Conservation (phyloP, 2,329 filamentous ascomycete genomes). For the Berkeleyomyces basicola region DNA sequence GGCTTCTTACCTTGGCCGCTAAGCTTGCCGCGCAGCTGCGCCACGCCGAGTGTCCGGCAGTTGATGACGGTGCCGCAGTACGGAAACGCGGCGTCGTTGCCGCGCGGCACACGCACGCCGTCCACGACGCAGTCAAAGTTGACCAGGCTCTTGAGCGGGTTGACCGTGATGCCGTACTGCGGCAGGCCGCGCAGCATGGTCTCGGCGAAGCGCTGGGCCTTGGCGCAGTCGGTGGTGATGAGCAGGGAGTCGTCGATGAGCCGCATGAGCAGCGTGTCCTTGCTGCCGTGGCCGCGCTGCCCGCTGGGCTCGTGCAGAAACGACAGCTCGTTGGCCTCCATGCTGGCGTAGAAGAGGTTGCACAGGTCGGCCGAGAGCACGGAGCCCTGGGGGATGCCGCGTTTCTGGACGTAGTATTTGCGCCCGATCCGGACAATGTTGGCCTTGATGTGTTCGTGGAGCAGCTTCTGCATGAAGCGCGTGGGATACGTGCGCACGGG, state of each 20-base stretch:
- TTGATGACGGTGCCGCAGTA: slow-evolving; percentile 78
- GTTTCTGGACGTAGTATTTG: slow-evolving; percentile 71
- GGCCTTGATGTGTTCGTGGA: slow-evolving; percentile 62
- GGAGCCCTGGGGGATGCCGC: slow-evolving; percentile 86
- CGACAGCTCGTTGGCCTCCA: slow-evolving; percentile 51
- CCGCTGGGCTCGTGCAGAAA: slow-evolving; percentile 36
- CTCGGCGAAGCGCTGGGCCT: slow-evolving; percentile 57
- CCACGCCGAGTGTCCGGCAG: slow-evolving; percentile 55
- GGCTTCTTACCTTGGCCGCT: slow-evolving; percentile 31
- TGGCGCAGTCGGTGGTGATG: slow-evolving; percentile 50
- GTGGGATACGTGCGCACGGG: slow-evolving; percentile 40
- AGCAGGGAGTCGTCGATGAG: slow-evolving; percentile 69
- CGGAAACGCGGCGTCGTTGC: slow-evolving; percentile 43
- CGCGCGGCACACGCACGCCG: slow-evolving; percentile 32
- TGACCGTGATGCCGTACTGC: slow-evolving; percentile 66
- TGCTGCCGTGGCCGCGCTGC: background rate
- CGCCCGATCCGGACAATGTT: slow-evolving; percentile 84
- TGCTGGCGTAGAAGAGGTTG: slow-evolving; percentile 88
- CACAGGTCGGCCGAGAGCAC: slow-evolving; percentile 74
- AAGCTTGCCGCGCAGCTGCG: slow-evolving; percentile 44
- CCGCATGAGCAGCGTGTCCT: slow-evolving; percentile 2
- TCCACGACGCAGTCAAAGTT: slow-evolving; percentile 58
- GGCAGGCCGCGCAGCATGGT: slow-evolving; percentile 66
- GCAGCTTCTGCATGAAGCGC: slow-evolving; percentile 44
- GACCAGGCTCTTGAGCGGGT: slow-evolving; percentile 59